A percentile compares a stretch with the other conserved stretches of the same genome.
phyloP scores from a whole-genome alignment of 83 land plant genomes.

The Larix sibirica region DNA sequence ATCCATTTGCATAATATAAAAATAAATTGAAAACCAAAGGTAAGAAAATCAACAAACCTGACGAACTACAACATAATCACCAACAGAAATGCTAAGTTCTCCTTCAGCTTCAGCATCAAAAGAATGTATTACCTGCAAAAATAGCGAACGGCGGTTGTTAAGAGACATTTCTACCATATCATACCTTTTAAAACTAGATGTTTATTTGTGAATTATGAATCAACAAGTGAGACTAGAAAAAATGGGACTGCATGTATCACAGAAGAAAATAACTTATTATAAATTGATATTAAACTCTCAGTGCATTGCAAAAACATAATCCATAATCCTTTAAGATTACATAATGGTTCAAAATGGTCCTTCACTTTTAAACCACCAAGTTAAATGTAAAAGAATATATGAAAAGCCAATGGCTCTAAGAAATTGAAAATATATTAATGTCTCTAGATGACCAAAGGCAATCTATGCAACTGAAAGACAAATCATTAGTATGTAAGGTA shows the following conservation, averaged over 20 bases:
- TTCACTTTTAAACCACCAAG: not conserved
- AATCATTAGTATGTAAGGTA: too few species aligned
- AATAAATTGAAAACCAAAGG: not conserved
- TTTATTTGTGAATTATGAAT: not conserved
- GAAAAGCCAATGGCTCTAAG: not conserved
- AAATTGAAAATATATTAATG: too few species aligned
- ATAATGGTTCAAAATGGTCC: not conserved
- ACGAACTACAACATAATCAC: slow-evolving; percentile 53
- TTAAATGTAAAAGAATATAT: not conserved
- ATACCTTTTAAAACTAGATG: not conserved
- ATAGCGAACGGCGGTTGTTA: not conserved
- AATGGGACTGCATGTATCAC: not conserved
- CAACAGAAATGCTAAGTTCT: slow-evolving; percentile 49
- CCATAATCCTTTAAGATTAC: not conserved
- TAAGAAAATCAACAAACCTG: slow-evolving; percentile 25
- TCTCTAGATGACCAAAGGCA: too few species aligned
- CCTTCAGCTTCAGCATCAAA: slow-evolving; percentile 62
- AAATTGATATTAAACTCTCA: too few species aligned
- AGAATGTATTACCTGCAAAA: slow-evolving; percentile 46
- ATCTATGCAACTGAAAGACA: too few species aligned
- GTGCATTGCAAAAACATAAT: not conserved
- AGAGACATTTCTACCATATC: not conserved
- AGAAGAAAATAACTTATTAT: not conserved
- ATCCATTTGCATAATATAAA: not conserved
- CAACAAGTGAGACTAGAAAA: not conserved